A percentile compares a stretch with the other conserved stretches of the same genome.
Evolutionary conservation across 495 filamentous ascomycete genomes (phyloP).

Genomic region (Penicillium alfredii): DNA sequence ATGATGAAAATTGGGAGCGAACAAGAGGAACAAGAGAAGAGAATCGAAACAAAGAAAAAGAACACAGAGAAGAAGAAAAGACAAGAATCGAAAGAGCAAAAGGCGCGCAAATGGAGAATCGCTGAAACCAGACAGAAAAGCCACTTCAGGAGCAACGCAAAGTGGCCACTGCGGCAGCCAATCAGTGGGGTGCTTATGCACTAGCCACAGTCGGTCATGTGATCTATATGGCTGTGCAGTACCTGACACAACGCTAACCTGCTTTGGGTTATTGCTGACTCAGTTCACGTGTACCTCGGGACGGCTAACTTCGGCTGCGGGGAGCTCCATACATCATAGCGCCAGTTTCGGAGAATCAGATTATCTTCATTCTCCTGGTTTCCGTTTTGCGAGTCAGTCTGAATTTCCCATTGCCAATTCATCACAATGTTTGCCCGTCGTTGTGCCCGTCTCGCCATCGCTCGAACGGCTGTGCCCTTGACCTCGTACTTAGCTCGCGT

Average conservation of each 20-base stretch:
- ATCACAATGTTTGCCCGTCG: constrained; percentile 51
- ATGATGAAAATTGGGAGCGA: constrained; percentile 39
- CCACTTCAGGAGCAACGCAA: constrained; percentile 27
- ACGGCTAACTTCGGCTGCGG: constrained; percentile 33
- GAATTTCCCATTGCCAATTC: background rate
- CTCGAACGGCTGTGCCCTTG: constrained; percentile 45
- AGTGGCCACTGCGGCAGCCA: constrained; percentile 35
- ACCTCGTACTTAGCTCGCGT: constrained; percentile 43
- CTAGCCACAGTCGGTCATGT: constrained; percentile 16
- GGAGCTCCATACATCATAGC: constrained; percentile 22
- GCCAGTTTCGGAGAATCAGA: too few relatives aligned
- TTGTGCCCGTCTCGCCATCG: constrained; percentile 52
- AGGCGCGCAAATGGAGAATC: constrained; percentile 16
- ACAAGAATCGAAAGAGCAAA: constrained; percentile 7
- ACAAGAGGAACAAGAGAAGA: constrained; percentile 1
- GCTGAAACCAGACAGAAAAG: constrained; percentile 25
- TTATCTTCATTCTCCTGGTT: too few relatives aligned
- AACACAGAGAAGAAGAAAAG: constrained; percentile 10
- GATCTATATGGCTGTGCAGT: constrained; percentile 7
- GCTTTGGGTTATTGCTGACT: constrained; percentile 4
- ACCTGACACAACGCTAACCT: constrained; percentile 9
- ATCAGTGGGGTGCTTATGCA: constrained; percentile 13
- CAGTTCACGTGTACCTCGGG: constrained; percentile 26
- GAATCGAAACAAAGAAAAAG: constrained; percentile 1
- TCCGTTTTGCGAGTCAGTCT: too few relatives aligned